phyloP scores from a whole-genome alignment of 345 rosid genomes.

The Eucalyptus curtisii region DNA sequence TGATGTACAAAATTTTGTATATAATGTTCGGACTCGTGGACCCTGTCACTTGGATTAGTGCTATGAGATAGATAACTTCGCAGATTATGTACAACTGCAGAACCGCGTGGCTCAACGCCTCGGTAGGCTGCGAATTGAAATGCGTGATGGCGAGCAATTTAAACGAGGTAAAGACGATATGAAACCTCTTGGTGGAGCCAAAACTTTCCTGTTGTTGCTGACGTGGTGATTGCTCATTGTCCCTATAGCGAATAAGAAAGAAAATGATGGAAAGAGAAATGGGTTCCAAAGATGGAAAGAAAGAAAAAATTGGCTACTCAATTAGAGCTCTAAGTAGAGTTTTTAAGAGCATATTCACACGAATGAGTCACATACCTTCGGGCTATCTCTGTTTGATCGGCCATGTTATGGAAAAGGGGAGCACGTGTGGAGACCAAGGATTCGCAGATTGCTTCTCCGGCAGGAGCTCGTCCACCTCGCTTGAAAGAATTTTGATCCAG shows the following conservation, averaged over 20 bases:
- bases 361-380: accelerated
- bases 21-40: accelerated
- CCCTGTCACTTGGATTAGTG: accelerated
- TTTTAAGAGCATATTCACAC: not conserved
- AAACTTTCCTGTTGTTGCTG: accelerated
- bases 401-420: not conserved
- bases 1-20: accelerated
- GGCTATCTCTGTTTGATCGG: not conserved
- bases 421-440: too few relatives aligned
- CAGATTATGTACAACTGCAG: accelerated
- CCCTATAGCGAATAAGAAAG: not conserved
- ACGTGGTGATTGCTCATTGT: not conserved
- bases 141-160: accelerated
- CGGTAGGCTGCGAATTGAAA: accelerated
- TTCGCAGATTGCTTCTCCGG: too few relatives aligned
- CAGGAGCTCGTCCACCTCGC: too few relatives aligned
- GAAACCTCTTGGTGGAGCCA: accelerated
- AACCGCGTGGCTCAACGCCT: accelerated
- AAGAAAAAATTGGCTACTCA: not conserved
- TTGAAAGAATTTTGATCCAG: too few relatives aligned
- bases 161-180: accelerated
- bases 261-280: not conserved
- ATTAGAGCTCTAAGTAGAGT: too few relatives aligned
- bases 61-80: not conserved
- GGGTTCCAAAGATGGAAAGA: not conserved